These are phyloP conservation scores for Citrullus mucosospermus DNA, from an alignment of 306 rosid species.

Conservation along the genomic window DNA sequence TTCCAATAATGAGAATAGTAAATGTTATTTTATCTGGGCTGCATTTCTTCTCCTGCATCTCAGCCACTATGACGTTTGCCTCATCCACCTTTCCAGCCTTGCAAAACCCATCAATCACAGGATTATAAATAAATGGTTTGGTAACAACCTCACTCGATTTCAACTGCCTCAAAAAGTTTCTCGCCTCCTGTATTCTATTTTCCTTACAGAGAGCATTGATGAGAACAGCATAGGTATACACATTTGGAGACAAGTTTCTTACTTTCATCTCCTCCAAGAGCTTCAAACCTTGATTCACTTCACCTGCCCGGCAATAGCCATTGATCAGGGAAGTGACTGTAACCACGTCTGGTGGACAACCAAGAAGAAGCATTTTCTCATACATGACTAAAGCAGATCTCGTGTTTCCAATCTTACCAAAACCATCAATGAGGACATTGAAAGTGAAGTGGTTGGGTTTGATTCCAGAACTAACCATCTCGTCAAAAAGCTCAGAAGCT, in stretches of 20 bases:
- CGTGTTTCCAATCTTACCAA: constrained; percentile 53
- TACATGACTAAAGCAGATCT: constrained; percentile 35
- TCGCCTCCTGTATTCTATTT: constrained; percentile 63
- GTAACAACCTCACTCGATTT: constrained; percentile 34
- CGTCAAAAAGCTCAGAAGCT: constrained; percentile 40
- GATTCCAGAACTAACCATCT: constrained; percentile 39
- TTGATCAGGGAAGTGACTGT: constrained; percentile 62
- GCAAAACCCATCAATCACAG: constrained; percentile 74
- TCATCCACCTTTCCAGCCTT: constrained; percentile 77
- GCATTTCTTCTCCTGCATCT: constrained; percentile 65
- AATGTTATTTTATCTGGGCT: constrained; percentile 63
- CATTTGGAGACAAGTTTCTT: constrained; percentile 33
- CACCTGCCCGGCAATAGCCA: constrained; percentile 56
- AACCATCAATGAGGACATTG: constrained; percentile 62
- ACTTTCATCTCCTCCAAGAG: constrained; percentile 63
- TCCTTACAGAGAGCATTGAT: constrained; percentile 57
- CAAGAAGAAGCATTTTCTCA: constrained; percentile 40
- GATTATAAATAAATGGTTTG: constrained; percentile 57
- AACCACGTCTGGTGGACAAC: constrained; percentile 51
- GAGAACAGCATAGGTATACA: constrained; percentile 63
- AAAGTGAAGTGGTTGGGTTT: constrained; percentile 50
- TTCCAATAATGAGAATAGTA: constrained; percentile 79
- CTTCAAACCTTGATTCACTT: constrained; percentile 40
- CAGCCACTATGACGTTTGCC: constrained; percentile 54
- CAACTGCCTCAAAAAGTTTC: constrained; percentile 36